phyloP scores from a whole-genome alignment of 441 rosid genomes.

The Populus hybrid region DNA sequence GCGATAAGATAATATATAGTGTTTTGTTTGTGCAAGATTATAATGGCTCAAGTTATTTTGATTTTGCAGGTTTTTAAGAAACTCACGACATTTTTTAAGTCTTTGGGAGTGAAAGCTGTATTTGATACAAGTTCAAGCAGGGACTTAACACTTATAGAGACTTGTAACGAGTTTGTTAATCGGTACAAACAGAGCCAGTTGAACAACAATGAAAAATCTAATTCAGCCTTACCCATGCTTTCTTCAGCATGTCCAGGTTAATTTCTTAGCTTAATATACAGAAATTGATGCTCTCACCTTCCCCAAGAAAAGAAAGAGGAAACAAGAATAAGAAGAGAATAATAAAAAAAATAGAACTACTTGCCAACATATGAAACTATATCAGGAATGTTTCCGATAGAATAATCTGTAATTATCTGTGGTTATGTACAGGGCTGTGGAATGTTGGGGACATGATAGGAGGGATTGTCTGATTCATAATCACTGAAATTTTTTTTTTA shows the following conservation, averaged over 20 bases:
- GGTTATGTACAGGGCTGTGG: not conserved
- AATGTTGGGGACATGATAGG: not conserved
- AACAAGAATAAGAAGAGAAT: too few relatives aligned
- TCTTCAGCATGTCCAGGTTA: conserved; percentile 94
- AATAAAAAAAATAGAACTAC: too few relatives aligned
- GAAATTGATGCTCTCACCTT: not conserved
- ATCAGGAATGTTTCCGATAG: not conserved
- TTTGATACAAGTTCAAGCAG: conserved; percentile 82
- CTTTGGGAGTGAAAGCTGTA: conserved; percentile 84
- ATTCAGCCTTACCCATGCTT: conserved; percentile 62
- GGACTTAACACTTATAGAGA: conserved; percentile 73
- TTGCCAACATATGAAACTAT: not conserved
- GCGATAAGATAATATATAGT: not conserved
- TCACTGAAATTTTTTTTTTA: not conserved
- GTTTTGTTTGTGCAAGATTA: not conserved
- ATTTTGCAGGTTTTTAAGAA: conserved; percentile 62
- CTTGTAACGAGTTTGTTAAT: conserved; percentile 75
- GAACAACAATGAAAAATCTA: conserved; percentile 31
- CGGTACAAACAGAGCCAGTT: conserved; percentile 58
- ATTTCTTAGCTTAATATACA: conserved; percentile 3
- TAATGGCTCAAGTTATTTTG: conserved; percentile 4
- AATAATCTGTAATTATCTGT: not conserved
- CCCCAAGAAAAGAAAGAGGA: not conserved
- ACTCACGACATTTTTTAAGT: conserved; percentile 75
- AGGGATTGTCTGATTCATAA: not conserved